phyloP scores from a whole-genome alignment of 345 rosid genomes.

The Eucalyptus pauciflora region DNA sequence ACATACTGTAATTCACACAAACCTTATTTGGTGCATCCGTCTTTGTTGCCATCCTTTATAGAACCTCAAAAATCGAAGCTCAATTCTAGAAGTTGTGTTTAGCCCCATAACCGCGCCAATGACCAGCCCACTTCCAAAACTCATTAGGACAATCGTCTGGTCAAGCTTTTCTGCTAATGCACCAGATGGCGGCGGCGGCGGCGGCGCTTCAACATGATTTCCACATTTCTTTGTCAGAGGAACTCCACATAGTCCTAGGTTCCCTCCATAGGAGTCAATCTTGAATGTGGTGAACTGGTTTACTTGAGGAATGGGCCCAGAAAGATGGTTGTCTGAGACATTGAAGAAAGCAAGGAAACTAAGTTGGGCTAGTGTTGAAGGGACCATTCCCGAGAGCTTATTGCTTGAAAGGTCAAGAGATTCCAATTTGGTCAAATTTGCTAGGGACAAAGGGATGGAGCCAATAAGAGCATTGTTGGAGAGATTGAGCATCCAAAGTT shows the following conservation, averaged over 20 bases:
- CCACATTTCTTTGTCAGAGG: background rate
- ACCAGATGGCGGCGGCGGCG: too few species aligned
- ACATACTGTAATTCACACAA: background rate
- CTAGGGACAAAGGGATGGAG: background rate
- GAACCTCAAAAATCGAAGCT: background rate
- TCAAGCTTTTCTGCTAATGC: background rate
- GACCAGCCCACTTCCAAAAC: background rate
- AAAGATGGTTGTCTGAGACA: background rate
- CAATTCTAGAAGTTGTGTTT: background rate
- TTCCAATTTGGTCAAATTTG: background rate
- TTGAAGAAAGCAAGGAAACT: background rate
- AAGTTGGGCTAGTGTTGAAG: background rate
- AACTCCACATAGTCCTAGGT: background rate
- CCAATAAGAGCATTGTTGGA: background rate
- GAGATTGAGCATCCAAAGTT: background rate
- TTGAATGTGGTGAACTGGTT: background rate
- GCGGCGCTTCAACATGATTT: background rate
- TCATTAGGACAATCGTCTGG: background rate
- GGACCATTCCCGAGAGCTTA: constrained; percentile 1
- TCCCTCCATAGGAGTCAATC: background rate
- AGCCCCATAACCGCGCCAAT: background rate
- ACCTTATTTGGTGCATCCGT: background rate
- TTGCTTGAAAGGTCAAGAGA: constrained; percentile 1
- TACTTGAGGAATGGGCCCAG: background rate
- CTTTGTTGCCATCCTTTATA: background rate